Evolutionary conservation across 805 yeast species (phyloP).

Genomic region (Pichia kluyveri): DNA sequence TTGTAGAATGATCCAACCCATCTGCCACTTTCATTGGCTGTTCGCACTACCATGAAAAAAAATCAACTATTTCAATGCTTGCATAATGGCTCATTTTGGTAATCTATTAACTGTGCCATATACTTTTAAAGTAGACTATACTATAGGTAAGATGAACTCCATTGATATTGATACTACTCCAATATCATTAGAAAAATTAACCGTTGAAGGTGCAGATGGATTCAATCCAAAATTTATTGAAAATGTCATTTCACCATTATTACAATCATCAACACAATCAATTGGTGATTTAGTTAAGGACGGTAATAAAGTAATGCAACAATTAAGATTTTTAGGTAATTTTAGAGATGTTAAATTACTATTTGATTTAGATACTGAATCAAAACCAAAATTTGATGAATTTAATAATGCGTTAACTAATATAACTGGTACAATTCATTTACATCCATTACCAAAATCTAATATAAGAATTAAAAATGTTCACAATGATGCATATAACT

Average conservation of each 20-base stretch:
- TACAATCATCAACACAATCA: conserved; percentile 29
- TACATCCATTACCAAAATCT: neutral
- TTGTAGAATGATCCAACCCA: too few relatives aligned
- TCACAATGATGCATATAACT: conserved; percentile 6
- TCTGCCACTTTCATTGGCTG: neutral
- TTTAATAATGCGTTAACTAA: conserved; percentile 4
- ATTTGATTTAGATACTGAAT: conserved; percentile 12
- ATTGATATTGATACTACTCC: conserved; percentile 12
- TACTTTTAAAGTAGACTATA: too few relatives aligned
- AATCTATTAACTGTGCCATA: too few relatives aligned
- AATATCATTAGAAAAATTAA: conserved; percentile 21
- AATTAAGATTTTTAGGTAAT: conserved; percentile 21
- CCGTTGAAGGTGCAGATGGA: conserved; percentile 24
- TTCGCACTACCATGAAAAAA: too few relatives aligned
- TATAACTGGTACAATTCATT: conserved; percentile 6
- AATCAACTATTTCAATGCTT: too few relatives aligned
- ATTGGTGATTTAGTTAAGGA: conserved; percentile 30
- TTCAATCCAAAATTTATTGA: conserved; percentile 33
- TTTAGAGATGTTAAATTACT: conserved; percentile 19
- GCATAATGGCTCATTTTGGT: too few relatives aligned
- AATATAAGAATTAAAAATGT: neutral
- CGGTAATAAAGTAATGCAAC: conserved; percentile 13
- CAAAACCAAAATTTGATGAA: neutral
- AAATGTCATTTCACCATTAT: conserved; percentile 37
- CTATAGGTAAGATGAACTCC: neutral